phyloP scores from a whole-genome alignment of 2,329 filamentous ascomycete species.

The Beauveria scarabaeidicola region DNA sequence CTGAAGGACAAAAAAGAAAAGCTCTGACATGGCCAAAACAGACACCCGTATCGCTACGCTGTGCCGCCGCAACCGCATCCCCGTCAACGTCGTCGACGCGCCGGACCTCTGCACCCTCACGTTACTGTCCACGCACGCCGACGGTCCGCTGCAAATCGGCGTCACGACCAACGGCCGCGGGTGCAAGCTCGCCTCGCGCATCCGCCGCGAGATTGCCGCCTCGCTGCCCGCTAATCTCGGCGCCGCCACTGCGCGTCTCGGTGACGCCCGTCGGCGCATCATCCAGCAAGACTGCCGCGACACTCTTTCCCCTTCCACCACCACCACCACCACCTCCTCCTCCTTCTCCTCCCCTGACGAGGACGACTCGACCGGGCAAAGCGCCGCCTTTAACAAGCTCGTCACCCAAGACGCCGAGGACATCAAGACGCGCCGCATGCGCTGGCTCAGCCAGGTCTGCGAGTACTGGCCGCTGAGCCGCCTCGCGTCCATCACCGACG shows the following conservation, averaged over 20 bases:
- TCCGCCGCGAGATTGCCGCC: conserved; percentile 79
- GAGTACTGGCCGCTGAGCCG: conserved; percentile 94
- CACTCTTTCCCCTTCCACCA: conserved; percentile 15
- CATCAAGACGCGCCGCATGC: conserved; percentile 69
- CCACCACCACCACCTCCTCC: no score
- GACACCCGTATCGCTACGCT: conserved; percentile 57
- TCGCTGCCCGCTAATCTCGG: conserved; percentile 70
- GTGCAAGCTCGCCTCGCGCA: conserved; percentile 84
- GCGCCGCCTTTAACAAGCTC: conserved; percentile 74
- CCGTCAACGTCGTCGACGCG: conserved; percentile 85
- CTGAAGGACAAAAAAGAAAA: no score
- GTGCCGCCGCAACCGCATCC: conserved; percentile 74
- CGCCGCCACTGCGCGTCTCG: conserved; percentile 66
- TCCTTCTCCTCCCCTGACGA: conserved; percentile 28
- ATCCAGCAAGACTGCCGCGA: conserved; percentile 63
- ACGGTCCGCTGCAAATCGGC: conserved; percentile 88
- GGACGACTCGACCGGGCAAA: conserved; percentile 64
- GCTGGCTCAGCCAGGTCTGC: conserved; percentile 93
- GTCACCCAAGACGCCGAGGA: conserved; percentile 58
- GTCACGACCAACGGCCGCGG: conserved; percentile 93
- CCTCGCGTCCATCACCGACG: conserved; percentile 69
- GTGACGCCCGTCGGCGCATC: conserved; percentile 60
- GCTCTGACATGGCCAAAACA: background rate
- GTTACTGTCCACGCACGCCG: conserved; percentile 77
- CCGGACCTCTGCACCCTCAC: conserved; percentile 83